A percentile compares a stretch with the other conserved stretches of the same genome.
These are phyloP conservation scores for Boeremia exigua DNA, from an alignment of 2,329 filamentous ascomycete genomes.

Conservation along the genomic window DNA sequence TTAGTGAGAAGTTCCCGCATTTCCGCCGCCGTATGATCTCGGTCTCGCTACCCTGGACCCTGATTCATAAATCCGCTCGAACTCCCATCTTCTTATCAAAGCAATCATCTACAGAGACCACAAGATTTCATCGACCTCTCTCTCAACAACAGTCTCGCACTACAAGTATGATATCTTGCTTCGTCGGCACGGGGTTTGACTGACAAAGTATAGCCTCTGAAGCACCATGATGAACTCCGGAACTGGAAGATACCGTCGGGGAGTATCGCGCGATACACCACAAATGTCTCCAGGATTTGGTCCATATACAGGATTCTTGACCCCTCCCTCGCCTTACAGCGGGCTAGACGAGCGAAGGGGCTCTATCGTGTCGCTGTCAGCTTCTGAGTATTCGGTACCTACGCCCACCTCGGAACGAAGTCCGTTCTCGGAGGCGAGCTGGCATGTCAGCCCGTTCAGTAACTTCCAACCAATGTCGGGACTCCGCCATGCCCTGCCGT, in stretches of 20 bases:
- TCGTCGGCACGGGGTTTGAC: neutral
- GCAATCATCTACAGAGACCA: conserved; percentile 12
- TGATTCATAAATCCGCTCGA: conserved; percentile 41
- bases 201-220: neutral
- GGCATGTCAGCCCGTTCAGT: conserved; percentile 23
- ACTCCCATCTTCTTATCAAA: conserved; percentile 27
- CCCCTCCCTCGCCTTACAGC: conserved; percentile 34
- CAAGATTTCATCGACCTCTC: conserved; percentile 5
- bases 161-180: neutral
- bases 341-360: conserved; percentile 37
- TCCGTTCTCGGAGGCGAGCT: conserved; percentile 29
- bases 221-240: conserved; percentile 20
- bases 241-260: conserved; percentile 14
- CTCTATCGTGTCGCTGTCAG: conserved; percentile 36
- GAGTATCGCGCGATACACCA: conserved; percentile 28
- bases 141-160: neutral
- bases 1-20: conserved; percentile 32
- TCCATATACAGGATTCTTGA: conserved; percentile 31
- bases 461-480: conserved; percentile 25
- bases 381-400: conserved; percentile 35
- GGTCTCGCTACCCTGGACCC: conserved; percentile 23
- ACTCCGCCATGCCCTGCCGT: conserved; percentile 16
- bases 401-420: conserved; percentile 37
- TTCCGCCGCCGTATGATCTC: conserved; percentile 29
- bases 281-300: conserved; percentile 27